phyloP scores from a whole-genome alignment of 2,329 filamentous ascomycete species.

The Grosmannia serpens region DNA sequence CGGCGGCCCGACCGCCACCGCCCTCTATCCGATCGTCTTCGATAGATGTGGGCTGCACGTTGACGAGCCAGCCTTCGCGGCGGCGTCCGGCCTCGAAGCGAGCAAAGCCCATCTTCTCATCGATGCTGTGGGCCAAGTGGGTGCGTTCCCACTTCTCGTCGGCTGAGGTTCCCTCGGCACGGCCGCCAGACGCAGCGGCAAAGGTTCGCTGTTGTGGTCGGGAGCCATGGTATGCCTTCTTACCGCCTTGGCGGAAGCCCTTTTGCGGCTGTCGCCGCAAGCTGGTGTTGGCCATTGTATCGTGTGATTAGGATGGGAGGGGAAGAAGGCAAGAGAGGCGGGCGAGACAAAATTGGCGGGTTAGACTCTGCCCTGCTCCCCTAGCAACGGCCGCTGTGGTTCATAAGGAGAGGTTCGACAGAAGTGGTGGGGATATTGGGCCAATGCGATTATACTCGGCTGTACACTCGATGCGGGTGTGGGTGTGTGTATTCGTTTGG shows the following conservation, averaged over 20 bases:
- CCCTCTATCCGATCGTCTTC: slow-evolving; percentile 74
- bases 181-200: slow-evolving; percentile 60
- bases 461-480: background rate
- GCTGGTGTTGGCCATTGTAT: slow-evolving; percentile 45
- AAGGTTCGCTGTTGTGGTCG: slow-evolving; percentile 51
- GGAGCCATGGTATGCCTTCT: slow-evolving; percentile 63
- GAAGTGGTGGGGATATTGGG: background rate
- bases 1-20: slow-evolving; percentile 75
- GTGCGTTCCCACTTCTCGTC: slow-evolving; percentile 88
- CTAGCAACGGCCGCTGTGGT: background rate
- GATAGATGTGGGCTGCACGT: slow-evolving; percentile 82
- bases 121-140: slow-evolving; percentile 74
- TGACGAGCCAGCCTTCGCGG: slow-evolving; percentile 80
- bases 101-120: slow-evolving; percentile 88
- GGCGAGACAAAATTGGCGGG: background rate
- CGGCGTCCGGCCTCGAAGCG: slow-evolving; percentile 82
- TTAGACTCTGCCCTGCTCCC: background rate
- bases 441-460: background rate
- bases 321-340: background rate
- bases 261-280: slow-evolving; percentile 47
- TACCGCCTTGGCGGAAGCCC: slow-evolving; percentile 53
- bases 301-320: background rate
- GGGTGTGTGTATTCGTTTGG: background rate
- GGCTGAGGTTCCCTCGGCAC: slow-evolving; percentile 75
- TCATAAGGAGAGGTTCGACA: background rate